phyloP scores from a whole-genome alignment of 495 filamentous ascomycete species.

The Parathielavia appendiculata region DNA sequence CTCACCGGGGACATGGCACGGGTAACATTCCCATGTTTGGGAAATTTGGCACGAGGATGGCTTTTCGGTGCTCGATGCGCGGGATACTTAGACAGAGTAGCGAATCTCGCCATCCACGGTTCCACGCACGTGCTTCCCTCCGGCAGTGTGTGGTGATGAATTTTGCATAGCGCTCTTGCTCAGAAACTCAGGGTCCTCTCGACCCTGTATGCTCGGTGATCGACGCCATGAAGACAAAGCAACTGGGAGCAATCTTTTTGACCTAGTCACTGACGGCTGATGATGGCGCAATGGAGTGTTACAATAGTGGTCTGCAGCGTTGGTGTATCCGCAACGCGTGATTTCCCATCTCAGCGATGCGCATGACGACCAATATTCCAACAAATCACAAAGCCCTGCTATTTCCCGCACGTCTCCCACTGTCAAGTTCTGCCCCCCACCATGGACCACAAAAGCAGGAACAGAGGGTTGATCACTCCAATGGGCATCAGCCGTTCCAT shows the following conservation, averaged over 20 bases:
- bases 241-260: neutral
- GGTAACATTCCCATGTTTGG: slow-evolving; percentile 6
- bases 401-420: neutral
- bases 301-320: too few relatives aligned
- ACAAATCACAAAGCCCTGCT: neutral
- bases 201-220: neutral
- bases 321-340: slow-evolving; percentile 7
- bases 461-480: slow-evolving; percentile 15
- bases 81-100: neutral
- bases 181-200: neutral
- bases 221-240: neutral
- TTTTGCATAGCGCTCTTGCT: neutral
- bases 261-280: too few relatives aligned
- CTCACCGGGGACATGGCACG: slow-evolving; percentile 12
- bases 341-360: slow-evolving; percentile 17
- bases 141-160: neutral
- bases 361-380: neutral
- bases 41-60: slow-evolving; percentile 4
- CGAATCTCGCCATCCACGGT: neutral
- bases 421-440: neutral
- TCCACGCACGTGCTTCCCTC: neutral
- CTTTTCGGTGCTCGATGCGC: neutral
- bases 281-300: slow-evolving; percentile 7
- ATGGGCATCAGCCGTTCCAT: slow-evolving; percentile 22
- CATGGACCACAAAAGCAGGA: slow-evolving; percentile 24